phyloP scores from a whole-genome alignment of 768 basidiomycete species.

The Suillus subluteus region DNA sequence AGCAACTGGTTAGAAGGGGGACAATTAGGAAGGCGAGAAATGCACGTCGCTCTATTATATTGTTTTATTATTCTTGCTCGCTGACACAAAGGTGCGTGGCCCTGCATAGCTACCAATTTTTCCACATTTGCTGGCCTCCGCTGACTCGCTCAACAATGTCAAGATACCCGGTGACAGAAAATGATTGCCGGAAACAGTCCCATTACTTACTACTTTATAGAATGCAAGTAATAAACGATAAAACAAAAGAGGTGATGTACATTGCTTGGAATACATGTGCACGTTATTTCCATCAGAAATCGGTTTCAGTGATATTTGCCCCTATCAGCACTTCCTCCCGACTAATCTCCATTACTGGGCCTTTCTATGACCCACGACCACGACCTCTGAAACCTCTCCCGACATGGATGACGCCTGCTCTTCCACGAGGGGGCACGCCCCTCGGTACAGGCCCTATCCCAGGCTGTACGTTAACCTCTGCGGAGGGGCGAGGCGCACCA shows the following conservation, averaged over 20 bases:
- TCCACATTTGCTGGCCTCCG: not conserved
- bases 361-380: slow-evolving; percentile 17
- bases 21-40: not conserved
- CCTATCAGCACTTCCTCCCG: not conserved
- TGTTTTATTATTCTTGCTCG: not conserved
- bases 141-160: not conserved
- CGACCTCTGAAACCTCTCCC: slow-evolving; percentile 16
- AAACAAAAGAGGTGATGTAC: slow-evolving; percentile 4
- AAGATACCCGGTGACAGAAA: not conserved
- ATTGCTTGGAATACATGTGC: slow-evolving; percentile 9
- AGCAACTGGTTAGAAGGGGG: not conserved
- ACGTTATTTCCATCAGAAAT: slow-evolving; percentile 8
- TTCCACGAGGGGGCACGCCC: slow-evolving; percentile 20
- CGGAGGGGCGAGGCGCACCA: slow-evolving; percentile 3
- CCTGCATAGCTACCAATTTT: not conserved
- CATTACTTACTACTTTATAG: not conserved
- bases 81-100: not conserved
- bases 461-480: slow-evolving; percentile 4
- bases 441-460: slow-evolving; percentile 15
- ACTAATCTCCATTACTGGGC: not conserved
- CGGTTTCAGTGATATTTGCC: not conserved
- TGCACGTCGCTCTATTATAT: not conserved
- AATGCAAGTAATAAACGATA: not conserved
- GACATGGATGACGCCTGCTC: slow-evolving; percentile 16
- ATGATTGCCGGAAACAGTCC: not conserved